These are phyloP conservation scores for Mycena indigotica DNA, from an alignment of 768 basidiomycete genomes.

Conservation along the genomic window DNA sequence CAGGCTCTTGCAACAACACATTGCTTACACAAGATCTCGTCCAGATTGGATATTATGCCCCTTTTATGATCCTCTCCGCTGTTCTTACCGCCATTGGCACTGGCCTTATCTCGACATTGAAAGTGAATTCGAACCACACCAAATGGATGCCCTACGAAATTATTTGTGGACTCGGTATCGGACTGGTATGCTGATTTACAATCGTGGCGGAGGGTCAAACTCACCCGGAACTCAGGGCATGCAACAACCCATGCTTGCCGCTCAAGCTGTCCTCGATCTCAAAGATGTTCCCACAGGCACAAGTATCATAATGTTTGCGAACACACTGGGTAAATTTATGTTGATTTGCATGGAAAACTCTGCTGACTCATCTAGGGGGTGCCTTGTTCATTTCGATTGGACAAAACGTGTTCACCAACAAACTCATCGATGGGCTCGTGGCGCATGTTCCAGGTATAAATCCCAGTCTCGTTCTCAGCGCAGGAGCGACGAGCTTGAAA, in stretches of 20 bases:
- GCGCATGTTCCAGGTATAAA: conserved; percentile 2
- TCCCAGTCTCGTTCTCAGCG: conserved; percentile 5
- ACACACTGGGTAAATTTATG: conserved; percentile 20
- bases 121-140: conserved; percentile 20
- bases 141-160: conserved; percentile 27
- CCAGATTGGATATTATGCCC: conserved; percentile 37
- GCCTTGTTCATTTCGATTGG: conserved; percentile 3
- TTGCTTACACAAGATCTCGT: not conserved
- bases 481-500: conserved; percentile 9
- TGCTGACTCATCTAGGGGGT: not conserved
- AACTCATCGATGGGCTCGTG: conserved; percentile 6
- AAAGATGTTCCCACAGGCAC: conserved; percentile 20
- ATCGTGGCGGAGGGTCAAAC: no score
- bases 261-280: conserved; percentile 19
- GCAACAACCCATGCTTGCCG: conserved; percentile 24
- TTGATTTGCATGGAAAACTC: conserved; percentile 19
- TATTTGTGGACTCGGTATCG: conserved; percentile 33
- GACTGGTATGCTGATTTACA: conserved; percentile 17
- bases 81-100: conserved; percentile 35
- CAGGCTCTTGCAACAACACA: no score
- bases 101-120: conserved; percentile 36
- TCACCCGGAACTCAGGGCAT: conserved; percentile 11
- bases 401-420: conserved; percentile 24
- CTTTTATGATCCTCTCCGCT: conserved; percentile 31
- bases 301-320: conserved; percentile 22